Base-by-base conservation (phyloP, 2,329 filamentous ascomycete species). In the Boeremia exigua region DNA sequence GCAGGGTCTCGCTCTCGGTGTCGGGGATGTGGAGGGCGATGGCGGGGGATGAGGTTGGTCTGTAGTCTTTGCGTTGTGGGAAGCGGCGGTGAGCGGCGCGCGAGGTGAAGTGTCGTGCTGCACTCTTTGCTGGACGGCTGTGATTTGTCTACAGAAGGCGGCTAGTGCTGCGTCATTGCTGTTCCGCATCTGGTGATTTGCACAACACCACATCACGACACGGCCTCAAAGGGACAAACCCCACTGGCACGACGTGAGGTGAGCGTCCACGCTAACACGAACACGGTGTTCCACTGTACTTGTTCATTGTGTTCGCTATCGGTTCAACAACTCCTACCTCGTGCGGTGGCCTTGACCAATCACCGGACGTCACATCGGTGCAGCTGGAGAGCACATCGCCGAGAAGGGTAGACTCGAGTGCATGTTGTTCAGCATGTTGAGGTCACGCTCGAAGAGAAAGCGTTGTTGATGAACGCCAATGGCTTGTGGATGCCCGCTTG, bases 51-150 rank as follows among this genome's bases (percentile, higher is more conserved):
- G 33, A 23, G 19, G 19, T 23, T 23, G 19, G 19, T 23, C 33
- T 34, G 14, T 15, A 43, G 19, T 29, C 14, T 25, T 39, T 37
- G 37, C 27, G 17, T 17, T n/a, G 11, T 37, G 27, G 36, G 30
- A 28, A 19, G 19, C 15, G 29, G 15, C 7, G 19, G 17, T 28
- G 17, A 15, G 28, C 9, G n/a, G 36, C 12, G 34, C 14, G 39
- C 30, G 32, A 25, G 27, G 48, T 53, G 44, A 30, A 14, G 37
- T 48, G 39, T 23, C 9, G 40, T 48, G 30, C 39, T 72, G 70
- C 73, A 69, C 49, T 68, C 66, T 74, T 71, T 67, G 73, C 64
- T 75, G 72, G 67, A 64, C 59, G 47, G 54, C 49, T 62, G 52
- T 75, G 72, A 73, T 73, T 75, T 60, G 63, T 58, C 55, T 56